Evolutionary conservation across 192 early-diverging fungal species (phyloP).

Genomic region (Coemansia nantahalensis): DNA sequence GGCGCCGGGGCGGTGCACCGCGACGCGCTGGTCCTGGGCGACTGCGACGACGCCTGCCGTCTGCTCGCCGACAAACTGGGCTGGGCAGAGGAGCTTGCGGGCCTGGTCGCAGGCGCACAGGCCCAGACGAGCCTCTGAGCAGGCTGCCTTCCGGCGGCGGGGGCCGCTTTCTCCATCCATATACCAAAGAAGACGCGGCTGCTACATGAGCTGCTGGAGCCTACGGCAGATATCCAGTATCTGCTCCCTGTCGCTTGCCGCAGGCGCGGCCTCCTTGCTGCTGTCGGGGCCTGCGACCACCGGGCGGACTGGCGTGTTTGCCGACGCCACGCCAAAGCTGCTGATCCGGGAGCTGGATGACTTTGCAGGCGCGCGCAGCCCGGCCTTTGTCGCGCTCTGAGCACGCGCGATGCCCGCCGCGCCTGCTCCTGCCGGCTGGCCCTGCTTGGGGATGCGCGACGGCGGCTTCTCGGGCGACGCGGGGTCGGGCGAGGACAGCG

Average conservation of each 20-base stretch:
- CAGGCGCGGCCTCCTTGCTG: conserved; percentile 17
- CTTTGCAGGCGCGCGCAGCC: conserved; percentile 31
- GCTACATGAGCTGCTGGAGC: conserved; percentile 34
- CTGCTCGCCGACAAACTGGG: conserved; percentile 70
- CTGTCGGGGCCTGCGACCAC: conserved; percentile 16
- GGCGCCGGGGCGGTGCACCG: conserved; percentile 56
- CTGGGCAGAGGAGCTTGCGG: conserved; percentile 58
- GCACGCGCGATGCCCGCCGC: conserved; percentile 5
- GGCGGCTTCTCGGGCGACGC: conserved; percentile 14
- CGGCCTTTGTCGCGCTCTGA: conserved; percentile 14
- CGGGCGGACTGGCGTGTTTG: conserved; percentile 42
- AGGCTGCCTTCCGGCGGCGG: too few relatives aligned
- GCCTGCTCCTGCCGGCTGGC: conserved; percentile 4
- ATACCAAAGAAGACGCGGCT: background rate
- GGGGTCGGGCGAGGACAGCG: conserved; percentile 36
- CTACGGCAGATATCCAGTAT: conserved; percentile 49
- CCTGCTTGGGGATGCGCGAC: conserved; percentile 31
- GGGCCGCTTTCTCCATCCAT: too few relatives aligned
- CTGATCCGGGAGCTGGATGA: conserved; percentile 38
- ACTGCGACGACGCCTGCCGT: conserved; percentile 77
- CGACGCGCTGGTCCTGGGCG: conserved; percentile 78
- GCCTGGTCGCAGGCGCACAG: too few relatives aligned
- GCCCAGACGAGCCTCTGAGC: too few relatives aligned
- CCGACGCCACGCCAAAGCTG: conserved; percentile 50
- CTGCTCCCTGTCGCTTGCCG: conserved; percentile 28